These are phyloP conservation scores for Trichosporon ovoides DNA, from an alignment of 1,284 basidiomycete species.

Conservation along the genomic window DNA sequence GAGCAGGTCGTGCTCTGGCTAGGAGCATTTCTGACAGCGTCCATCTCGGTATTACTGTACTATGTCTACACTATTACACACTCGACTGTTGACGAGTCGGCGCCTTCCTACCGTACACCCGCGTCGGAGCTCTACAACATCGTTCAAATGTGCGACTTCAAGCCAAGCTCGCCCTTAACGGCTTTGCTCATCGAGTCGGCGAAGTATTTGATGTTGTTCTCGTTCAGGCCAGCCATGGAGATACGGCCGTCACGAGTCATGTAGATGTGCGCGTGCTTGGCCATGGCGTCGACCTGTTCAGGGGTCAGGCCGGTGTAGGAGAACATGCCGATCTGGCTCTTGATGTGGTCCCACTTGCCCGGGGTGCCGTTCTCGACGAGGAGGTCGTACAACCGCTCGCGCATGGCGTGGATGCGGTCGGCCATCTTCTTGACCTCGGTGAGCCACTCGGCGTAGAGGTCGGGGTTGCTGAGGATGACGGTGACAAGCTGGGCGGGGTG, in stretches of 20 bases:
- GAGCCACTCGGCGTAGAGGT: constrained; percentile 83
- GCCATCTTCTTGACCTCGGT: constrained; percentile 92
- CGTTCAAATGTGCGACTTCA: constrained; percentile 5
- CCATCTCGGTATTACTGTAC: constrained; percentile 4
- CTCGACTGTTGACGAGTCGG: neutral
- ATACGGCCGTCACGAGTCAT: constrained; percentile 66
- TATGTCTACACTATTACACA: constrained; percentile 6
- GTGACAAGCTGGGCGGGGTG: constrained; percentile 81
- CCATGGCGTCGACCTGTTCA: constrained; percentile 77
- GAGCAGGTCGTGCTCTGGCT: neutral
- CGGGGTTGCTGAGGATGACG: constrained; percentile 69
- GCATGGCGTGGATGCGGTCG: constrained; percentile 92
- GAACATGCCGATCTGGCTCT: constrained; percentile 74
- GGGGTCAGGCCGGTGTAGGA: constrained; percentile 83
- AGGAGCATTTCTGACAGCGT: neutral
- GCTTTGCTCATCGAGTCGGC: constrained; percentile 76
- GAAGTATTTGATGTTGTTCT: constrained; percentile 83
- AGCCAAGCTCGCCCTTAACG: constrained; percentile 64
- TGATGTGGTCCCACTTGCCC: constrained; percentile 92
- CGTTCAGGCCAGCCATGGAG: constrained; percentile 93
- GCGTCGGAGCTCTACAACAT: neutral
- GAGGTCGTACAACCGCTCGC: constrained; percentile 72
- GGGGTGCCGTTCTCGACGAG: constrained; percentile 83
- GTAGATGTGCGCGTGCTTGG: constrained; percentile 91
- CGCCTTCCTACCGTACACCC: neutral